phyloP scores from a whole-genome alignment of 2,329 filamentous ascomycete genomes.

The Graphilbum ipis-grandicollis region DNA sequence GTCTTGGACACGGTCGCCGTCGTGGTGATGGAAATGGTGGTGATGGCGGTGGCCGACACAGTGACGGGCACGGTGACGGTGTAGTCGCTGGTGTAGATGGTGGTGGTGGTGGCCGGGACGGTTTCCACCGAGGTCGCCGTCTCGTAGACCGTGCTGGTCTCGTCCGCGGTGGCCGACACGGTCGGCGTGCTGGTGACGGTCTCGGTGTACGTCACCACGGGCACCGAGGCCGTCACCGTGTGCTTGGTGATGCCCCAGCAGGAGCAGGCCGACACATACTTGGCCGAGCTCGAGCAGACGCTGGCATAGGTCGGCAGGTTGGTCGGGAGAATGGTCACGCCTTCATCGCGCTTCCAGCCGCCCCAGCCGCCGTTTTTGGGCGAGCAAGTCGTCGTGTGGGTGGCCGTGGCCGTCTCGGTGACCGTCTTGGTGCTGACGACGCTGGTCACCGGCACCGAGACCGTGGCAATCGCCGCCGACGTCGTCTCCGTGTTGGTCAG shows the following conservation, averaged over 20 bases:
- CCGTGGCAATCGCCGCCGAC: not conserved
- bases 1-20: not conserved
- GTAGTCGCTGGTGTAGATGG: not conserved
- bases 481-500: not conserved
- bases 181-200: slow-evolving; percentile 4
- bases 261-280: slow-evolving; percentile 13
- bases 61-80: slow-evolving; percentile 1
- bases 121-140: not conserved
- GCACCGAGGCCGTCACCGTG: slow-evolving; percentile 2
- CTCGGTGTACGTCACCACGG: not conserved
- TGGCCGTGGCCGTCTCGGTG: not conserved
- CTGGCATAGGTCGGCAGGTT: slow-evolving; percentile 11
- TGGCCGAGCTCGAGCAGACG: slow-evolving; percentile 8
- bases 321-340: not conserved
- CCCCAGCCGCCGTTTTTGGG: slow-evolving; percentile 32
- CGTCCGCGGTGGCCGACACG: not conserved
- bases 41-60: too few species aligned
- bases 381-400: not conserved
- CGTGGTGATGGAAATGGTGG: not conserved
- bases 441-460: not conserved
- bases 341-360: slow-evolving; percentile 18
- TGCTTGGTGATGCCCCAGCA: slow-evolving; percentile 12
- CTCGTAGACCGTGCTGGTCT: not conserved
- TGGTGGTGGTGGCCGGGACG: not conserved
- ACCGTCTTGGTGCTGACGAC: not conserved